phyloP scores from a whole-genome alignment of 2,329 filamentous ascomycete genomes.

The Pyrenophora graminea region DNA sequence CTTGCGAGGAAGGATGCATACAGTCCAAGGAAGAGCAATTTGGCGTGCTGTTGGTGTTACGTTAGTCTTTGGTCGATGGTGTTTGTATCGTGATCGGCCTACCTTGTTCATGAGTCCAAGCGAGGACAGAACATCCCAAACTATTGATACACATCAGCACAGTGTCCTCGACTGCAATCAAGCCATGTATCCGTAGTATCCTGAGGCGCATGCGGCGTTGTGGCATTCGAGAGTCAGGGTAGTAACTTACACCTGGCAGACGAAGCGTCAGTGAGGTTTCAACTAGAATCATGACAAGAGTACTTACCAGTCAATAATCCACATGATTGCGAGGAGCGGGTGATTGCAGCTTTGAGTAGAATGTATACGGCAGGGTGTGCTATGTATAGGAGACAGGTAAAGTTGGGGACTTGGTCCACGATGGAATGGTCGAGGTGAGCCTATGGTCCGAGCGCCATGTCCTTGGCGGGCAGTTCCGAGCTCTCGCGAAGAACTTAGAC shows the following conservation, averaged over 20 bases:
- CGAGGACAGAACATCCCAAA: conserved; percentile 86
- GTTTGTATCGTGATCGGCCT: conserved; percentile 4
- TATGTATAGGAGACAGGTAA: conserved; percentile 6
- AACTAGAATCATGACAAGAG: no score
- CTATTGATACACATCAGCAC: conserved; percentile 50
- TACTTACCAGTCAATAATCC: conserved; percentile 84
- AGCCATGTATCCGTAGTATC: not conserved
- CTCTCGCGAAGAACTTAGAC: conserved; percentile 35
- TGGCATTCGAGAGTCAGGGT: conserved; percentile 1
- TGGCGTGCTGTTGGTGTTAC: conserved; percentile 62
- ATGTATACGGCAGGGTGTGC: not conserved
- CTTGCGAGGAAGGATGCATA: conserved; percentile 5
- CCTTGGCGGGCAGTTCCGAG: conserved; percentile 21
- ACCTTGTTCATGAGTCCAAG: conserved; percentile 85
- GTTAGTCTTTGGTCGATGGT: conserved; percentile 10
- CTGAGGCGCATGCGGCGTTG: not conserved
- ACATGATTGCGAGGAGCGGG: conserved; percentile 61
- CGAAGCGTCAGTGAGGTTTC: conserved; percentile 16
- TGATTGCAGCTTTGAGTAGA: not conserved
- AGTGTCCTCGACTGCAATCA: not conserved
- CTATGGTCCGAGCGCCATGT: conserved; percentile 3
- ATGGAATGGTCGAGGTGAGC: conserved; percentile 5
- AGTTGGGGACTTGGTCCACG: conserved; percentile 11
- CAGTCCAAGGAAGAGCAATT: conserved; percentile 73
- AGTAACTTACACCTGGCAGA: conserved; percentile 38